These are phyloP conservation scores for Fusarium caatingaense DNA, from an alignment of 2,329 filamentous ascomycete species.

Conservation along the genomic window DNA sequence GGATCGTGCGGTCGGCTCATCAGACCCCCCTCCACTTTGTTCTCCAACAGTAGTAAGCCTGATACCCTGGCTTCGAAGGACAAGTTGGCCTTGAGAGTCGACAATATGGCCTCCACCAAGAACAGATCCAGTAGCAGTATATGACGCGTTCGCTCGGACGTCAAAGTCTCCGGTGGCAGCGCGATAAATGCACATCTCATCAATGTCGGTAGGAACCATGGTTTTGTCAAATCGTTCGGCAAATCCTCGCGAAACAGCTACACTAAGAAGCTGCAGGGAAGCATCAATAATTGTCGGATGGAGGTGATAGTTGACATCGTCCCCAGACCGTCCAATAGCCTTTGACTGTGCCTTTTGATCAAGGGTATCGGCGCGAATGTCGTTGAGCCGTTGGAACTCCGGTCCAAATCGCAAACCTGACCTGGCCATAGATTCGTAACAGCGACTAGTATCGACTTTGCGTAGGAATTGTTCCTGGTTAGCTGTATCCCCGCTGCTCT, in stretches of 20 bases:
- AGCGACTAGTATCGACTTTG: background rate
- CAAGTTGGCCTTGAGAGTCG: background rate
- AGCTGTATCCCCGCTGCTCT: background rate
- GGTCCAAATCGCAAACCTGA: slow-evolving; percentile 6
- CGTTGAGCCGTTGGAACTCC: background rate
- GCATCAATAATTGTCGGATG: slow-evolving; percentile 7
- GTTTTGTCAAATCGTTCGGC: slow-evolving; percentile 2
- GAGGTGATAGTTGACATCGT: background rate
- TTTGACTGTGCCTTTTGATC: background rate
- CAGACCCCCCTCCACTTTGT: background rate
- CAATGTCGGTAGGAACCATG: slow-evolving; percentile 8
- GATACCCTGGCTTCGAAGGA: background rate
- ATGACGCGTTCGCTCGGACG: background rate
- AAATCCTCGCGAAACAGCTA: slow-evolving; percentile 3
- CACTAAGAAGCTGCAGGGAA: background rate
- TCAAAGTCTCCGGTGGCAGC: background rate
- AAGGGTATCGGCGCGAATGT: background rate
- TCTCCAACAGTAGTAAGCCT: background rate
- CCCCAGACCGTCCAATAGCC: background rate
- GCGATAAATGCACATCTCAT: slow-evolving; percentile 2
- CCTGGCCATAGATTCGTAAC: slow-evolving; percentile 3
- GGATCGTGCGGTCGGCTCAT: background rate
- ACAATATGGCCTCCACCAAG: background rate
- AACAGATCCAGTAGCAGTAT: background rate
- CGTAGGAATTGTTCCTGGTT: background rate